These are phyloP conservation scores for Orobanche coerulescens DNA, from an alignment of 257 asterid species.

Conservation along the genomic window DNA sequence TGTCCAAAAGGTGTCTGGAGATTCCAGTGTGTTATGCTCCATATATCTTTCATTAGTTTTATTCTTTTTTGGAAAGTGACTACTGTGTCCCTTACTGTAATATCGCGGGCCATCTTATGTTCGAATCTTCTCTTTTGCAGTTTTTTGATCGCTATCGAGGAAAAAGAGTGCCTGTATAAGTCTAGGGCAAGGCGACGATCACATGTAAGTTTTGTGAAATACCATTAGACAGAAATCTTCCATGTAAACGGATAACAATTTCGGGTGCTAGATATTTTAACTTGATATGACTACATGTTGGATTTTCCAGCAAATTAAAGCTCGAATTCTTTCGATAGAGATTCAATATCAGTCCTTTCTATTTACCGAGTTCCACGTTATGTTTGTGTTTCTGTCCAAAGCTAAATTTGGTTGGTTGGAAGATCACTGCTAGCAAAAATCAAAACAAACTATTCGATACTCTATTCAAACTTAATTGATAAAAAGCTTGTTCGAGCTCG, in stretches of 20 bases:
- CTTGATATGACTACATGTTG: not conserved
- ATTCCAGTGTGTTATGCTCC: not conserved
- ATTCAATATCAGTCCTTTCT: not conserved
- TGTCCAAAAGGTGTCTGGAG: not conserved
- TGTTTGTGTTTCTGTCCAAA: too few relatives aligned
- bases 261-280: too few relatives aligned
- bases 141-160: slow-evolving; percentile 42
- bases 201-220: slow-evolving; percentile 21
- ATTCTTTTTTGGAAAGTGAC: not conserved
- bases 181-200: slow-evolving; percentile 9
- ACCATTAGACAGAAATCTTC: not conserved
- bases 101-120: not conserved
- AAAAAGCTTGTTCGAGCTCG: too few relatives aligned
- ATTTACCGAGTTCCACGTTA: not conserved
- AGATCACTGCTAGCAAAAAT: too few relatives aligned
- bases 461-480: too few relatives aligned
- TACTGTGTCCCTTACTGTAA: not conserved
- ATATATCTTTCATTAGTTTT: not conserved
- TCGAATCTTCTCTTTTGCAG: slow-evolving; percentile 35
- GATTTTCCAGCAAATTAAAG: not conserved
- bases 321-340: slow-evolving; percentile 1
- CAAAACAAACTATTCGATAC: too few relatives aligned
- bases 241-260: slow-evolving; percentile 19
- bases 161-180: slow-evolving; percentile 42
- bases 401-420: too few relatives aligned